Percentiles rank a stretch among this genome's conserved stretches.
phyloP scores from a whole-genome alignment of 495 filamentous ascomycete genomes.

The Neurospora intermedia region DNA sequence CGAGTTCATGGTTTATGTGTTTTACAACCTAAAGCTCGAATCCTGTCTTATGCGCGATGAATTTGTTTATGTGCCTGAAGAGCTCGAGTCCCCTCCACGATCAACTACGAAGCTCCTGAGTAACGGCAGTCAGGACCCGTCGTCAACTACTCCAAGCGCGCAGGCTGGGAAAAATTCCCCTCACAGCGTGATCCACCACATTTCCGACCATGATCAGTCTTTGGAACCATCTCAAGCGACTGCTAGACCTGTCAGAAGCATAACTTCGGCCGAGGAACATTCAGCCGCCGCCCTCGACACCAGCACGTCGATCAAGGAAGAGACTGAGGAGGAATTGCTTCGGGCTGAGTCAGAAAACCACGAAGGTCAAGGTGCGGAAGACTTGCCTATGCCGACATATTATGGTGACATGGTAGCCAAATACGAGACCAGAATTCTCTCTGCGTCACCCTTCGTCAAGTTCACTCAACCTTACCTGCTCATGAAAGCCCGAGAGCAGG shows the following conservation, averaged over 20 bases:
- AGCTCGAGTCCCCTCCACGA: slow-evolving; percentile 25
- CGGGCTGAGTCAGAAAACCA: slow-evolving; percentile 35
- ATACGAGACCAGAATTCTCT: slow-evolving; percentile 85
- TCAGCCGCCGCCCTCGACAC: slow-evolving; percentile 1
- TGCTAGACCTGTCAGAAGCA: slow-evolving; percentile 1
- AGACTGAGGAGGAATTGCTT: slow-evolving; percentile 15
- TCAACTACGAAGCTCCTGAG: slow-evolving; percentile 6
- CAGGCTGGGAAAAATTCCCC: slow-evolving; percentile 13
- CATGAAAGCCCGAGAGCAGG: slow-evolving; percentile 83
- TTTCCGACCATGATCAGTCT: slow-evolving; percentile 1
- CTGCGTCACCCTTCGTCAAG: slow-evolving; percentile 90
- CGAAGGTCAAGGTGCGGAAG: slow-evolving; percentile 62
- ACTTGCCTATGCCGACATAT: slow-evolving; percentile 80
- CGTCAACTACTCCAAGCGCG: slow-evolving; percentile 15
- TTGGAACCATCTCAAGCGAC: slow-evolving; percentile 7
- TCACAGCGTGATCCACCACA: neutral
- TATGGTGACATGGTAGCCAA: slow-evolving; percentile 92
- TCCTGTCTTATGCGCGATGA: slow-evolving; percentile 95
- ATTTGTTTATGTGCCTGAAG: slow-evolving; percentile 74
- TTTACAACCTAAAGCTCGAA: slow-evolving; percentile 94
- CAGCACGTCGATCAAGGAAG: neutral
- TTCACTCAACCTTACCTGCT: slow-evolving; percentile 90
- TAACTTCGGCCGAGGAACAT: neutral
- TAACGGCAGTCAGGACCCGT: neutral
- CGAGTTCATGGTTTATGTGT: slow-evolving; percentile 98